phyloP scores from a whole-genome alignment of 148 eudicot species.

The Vaccinium darrowii region DNA sequence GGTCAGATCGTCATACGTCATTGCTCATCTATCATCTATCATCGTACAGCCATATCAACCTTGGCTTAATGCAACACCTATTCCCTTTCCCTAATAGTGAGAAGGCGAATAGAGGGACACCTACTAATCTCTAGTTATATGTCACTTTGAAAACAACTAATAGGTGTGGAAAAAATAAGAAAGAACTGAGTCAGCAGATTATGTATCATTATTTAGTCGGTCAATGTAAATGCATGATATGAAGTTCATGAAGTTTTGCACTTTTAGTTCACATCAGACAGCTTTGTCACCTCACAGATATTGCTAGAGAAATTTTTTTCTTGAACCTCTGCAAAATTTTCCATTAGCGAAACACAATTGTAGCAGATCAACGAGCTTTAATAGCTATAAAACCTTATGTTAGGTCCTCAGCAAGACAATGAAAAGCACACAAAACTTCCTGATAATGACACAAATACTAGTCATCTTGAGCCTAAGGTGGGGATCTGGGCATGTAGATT shows the following conservation, averaged over 20 bases:
- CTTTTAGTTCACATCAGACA: background rate
- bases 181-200: background rate
- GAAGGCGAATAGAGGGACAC: background rate
- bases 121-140: background rate
- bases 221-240: background rate
- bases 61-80: background rate
- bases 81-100: background rate
- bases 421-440: background rate
- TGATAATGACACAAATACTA: background rate
- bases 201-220: background rate
- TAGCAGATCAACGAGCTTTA: background rate
- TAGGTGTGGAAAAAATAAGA: background rate
- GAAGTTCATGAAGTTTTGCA: background rate
- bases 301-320: background rate
- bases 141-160: background rate
- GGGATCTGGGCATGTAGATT: background rate
- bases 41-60: background rate
- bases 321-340: background rate
- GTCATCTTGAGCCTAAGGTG: background rate
- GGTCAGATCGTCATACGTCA: background rate
- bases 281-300: background rate
- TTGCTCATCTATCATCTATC: conserved; percentile 6
- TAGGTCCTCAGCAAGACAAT: background rate
- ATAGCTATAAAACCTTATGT: background rate
- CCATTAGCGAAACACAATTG: background rate